Base-by-base conservation (phyloP, 2,329 filamentous ascomycete genomes). In the Plenodomus lindquistii region DNA sequence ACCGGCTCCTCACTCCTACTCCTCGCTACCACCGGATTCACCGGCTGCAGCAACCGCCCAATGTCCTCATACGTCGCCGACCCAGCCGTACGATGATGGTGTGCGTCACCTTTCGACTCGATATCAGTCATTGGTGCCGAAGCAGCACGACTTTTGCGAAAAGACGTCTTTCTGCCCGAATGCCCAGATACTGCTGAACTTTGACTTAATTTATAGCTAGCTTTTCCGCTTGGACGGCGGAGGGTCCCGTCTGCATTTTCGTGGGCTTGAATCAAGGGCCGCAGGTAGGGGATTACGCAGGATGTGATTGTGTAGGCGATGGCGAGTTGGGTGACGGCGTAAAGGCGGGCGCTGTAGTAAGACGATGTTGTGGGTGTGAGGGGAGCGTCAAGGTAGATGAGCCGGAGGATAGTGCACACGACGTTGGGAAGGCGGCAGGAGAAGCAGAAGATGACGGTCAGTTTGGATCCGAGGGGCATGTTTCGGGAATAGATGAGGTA, bases 371-470 rank as follows among this genome's bases (percentile, higher is more conserved):
- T 41, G 38, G 31, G 16, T 11, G 16, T 49, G 15, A n/a, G 42
- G 11, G 42, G 2, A 16, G 31, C 6, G 22, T 31, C 21, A 9
- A 34, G 20, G 36, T 27, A 45, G 35, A 39, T 16, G 16, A 37
- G 42, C 18, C 35, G 42, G 19, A 31, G 2, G 16, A 44, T 18
- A 5, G 42, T 19, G 22, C 19, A 37, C 17, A 15, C 19, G 6
- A 38, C 16, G 15, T 34, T 31, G 20, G 48, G 51, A 3, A 59
- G 3, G 5, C 55, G 45, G 18, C 47, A 54, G 2, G 40, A n/a
- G 22, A 59, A 59, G 1, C 47, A 54, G 10, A 47, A 51, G 2
- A 61, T 43, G n/a, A 61, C 56, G 5, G 48, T 49, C 8, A 38
- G 16, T 40, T 59, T 57, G 2, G 40, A 39, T 10, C 35, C 17